A percentile compares a stretch with the other conserved stretches of the same genome.
Evolutionary conservation across 2,329 filamentous ascomycete species (phyloP).

Genomic region (Pezicula neosporulosa): DNA sequence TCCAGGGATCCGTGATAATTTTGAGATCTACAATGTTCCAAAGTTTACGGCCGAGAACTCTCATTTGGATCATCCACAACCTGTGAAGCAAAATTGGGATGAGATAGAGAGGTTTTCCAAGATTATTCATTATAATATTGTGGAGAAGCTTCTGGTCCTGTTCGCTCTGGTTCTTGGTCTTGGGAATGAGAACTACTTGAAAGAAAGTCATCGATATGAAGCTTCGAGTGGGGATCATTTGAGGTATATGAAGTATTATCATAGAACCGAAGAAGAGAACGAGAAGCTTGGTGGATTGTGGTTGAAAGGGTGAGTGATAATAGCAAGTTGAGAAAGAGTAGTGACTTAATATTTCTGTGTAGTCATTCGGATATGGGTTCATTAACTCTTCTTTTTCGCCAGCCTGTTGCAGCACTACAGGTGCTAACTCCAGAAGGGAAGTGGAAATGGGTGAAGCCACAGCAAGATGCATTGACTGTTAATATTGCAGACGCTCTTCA

Average conservation of each 20-base stretch:
- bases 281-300: constrained; percentile 40
- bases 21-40: constrained; percentile 55
- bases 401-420: constrained; percentile 32
- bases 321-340: too few relatives aligned
- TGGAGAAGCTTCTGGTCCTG: constrained; percentile 51
- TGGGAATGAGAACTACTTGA: constrained; percentile 51
- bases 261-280: constrained; percentile 43
- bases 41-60: too few relatives aligned
- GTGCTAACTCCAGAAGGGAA: constrained; percentile 35
- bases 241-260: constrained; percentile 56
- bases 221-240: constrained; percentile 54
- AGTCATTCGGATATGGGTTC: constrained; percentile 35
- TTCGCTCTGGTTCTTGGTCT: constrained; percentile 59
- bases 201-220: constrained; percentile 51
- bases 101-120: constrained; percentile 49
- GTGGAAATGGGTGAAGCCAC: constrained; percentile 47
- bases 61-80: constrained; percentile 39
- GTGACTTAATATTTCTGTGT: too few relatives aligned
- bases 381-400: constrained; percentile 36
- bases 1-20: constrained; percentile 38
- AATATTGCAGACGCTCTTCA: constrained; percentile 45
- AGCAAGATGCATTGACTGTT: constrained; percentile 44
- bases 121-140: constrained; percentile 45
- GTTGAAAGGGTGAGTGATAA: too few relatives aligned
- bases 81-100: constrained; percentile 39